Base-by-base conservation (phyloP, 1,139 yeast genomes). In the Fermentozyma sake region DNA sequence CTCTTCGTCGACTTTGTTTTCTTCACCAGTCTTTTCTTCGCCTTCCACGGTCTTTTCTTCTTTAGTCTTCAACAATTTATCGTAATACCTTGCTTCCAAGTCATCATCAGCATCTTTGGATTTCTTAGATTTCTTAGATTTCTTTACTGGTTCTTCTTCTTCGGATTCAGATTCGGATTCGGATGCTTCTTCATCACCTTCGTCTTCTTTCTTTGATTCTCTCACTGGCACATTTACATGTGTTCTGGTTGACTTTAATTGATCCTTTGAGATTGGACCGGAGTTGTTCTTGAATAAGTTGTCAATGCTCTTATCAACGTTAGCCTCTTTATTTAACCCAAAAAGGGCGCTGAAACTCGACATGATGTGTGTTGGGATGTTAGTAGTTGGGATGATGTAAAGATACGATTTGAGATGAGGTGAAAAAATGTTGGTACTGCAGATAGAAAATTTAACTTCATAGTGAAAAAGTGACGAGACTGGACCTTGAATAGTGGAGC, bases 1-100 rank as follows among this genome's bases (percentile, higher is more conserved):
- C 7, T 23, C 24, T 12, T 28, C 28, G 10, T 24, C 27, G 7
- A 26, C 34, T 9, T n/a, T 13, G 14, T 10, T 14, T 14, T 17
- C 10, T 9, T 9, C 12, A 8, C 16, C 20, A 14, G 26, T 18
- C 8, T 18, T 24, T 14, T 24, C 18, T 17, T 14, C 14, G 13
- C 20, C 26, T 27, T 27, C 15, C 4, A 26, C 28, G 5, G 24
- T 22, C 13, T 46, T 41, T n/a, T 45, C 39, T 14, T 39, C 42
- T 7, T 34, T 33, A 7, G 41, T 51, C 23, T 53, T 52, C 29
- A 66, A 46, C 13, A 69, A 48, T 37, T 68, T 67, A 20, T 62
- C 52, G 39, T 52, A 69, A 45, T 72, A 72, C 28, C 56, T 52
- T 9, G 65, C 59, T 48, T 73, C 79, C 36, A 72, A 55, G 33